Evolutionary conservation across 345 rosid species (phyloP).

Genomic region (Fremontodendron californicum): DNA sequence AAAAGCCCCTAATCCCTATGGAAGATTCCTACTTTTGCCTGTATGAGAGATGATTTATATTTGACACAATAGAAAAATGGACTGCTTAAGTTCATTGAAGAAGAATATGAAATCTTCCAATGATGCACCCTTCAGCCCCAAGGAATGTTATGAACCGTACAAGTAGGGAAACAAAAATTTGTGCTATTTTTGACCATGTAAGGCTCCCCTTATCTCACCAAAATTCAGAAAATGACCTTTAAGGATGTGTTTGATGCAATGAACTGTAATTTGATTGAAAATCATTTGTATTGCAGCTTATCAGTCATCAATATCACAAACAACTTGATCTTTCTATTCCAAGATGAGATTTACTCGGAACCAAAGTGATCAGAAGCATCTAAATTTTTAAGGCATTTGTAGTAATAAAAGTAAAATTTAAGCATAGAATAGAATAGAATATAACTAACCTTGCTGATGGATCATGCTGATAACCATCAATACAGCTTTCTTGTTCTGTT

Average conservation of each 20-base stretch:
- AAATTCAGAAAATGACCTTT: background rate
- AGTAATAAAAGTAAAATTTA: background rate
- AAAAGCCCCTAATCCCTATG: background rate
- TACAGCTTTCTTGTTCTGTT: slow-evolving; percentile 25
- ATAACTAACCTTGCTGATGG: slow-evolving; percentile 48
- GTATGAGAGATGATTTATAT: background rate
- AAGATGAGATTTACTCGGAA: background rate
- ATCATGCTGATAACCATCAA: slow-evolving; percentile 42
- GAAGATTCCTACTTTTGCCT: background rate
- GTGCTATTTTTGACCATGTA: background rate
- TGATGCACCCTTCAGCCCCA: background rate
- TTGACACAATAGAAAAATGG: background rate
- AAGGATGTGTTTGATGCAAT: background rate
- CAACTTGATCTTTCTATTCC: background rate
- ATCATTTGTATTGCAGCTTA: background rate
- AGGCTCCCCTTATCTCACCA: background rate
- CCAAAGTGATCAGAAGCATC: background rate
- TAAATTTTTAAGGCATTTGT: background rate
- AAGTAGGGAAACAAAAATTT: background rate
- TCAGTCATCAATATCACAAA: background rate
- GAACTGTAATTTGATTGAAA: background rate
- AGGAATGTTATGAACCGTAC: too few species aligned
- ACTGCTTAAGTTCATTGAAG: background rate
- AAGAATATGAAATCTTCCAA: background rate
- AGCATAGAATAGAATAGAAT: background rate